Base-by-base conservation (phyloP, 2,329 filamentous ascomycete genomes). In the Fusarium marasasianum region DNA sequence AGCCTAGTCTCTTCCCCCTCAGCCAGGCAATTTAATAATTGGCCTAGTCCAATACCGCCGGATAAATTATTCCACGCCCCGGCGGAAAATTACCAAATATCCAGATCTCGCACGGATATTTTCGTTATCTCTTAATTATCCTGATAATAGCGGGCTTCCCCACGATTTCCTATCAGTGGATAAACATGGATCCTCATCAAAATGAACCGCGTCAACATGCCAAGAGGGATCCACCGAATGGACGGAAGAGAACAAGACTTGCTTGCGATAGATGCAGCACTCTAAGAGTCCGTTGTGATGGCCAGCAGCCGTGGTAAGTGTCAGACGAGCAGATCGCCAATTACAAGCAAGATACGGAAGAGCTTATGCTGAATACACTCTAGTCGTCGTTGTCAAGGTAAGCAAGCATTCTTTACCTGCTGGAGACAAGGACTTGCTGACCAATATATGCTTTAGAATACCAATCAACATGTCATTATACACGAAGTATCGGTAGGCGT, bases 181-280 rank as follows among this genome's bases (percentile, higher is more conserved):
- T 57, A 26, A 41, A 9, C 15, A 59, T 60, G 57, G 57, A 60
- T 41, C 5, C 29, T 54, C 10, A n/a, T 54, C 40, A 58, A 7
- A 26, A 37, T 29, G 43, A 26, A 58, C 5, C 51, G 20, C 51
- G 24, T n/a, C 24, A 41, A 18, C 10, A 55, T n/a, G 24, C 51
- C 24, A 40, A n/a, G 24, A 29, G 51, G 35, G 20, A n/a, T 33
- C 35, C 35, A 41, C 45, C 22, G 2, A 60, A 18, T 22, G 45
- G 47, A 0, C 47, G 57, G 8, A 60, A 60, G 57, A 41, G 57
- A 54, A 60, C 57, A 3, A 54, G 57, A 35, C 57, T 51, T 24
- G 57, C 57, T 41, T 60, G 57, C 14, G 57, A 60, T 3, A 60
- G 43, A 55, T 60, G 57, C 48, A 60, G 57, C 37, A 54, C 26